Conservation (phyloP, 1,284 basidiomycete genomes). For the Golubevia sp. region DNA sequence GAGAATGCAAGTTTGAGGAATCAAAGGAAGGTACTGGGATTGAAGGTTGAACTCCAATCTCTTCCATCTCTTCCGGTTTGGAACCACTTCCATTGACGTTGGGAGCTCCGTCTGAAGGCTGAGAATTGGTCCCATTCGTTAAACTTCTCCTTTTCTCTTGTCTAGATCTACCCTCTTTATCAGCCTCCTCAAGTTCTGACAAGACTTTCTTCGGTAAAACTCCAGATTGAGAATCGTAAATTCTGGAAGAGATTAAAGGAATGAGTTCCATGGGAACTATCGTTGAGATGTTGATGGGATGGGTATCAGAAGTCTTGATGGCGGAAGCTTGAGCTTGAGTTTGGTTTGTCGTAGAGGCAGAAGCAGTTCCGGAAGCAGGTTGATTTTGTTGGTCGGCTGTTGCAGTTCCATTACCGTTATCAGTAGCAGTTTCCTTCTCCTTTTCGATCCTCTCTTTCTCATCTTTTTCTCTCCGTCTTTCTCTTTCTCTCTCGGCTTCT, state of each 20-base stretch:
- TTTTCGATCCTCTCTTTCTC: constrained; percentile 24
- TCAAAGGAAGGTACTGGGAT: too few species aligned
- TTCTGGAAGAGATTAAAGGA: constrained; percentile 18
- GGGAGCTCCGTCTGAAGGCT: too few species aligned
- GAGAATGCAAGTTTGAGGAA: constrained; percentile 11
- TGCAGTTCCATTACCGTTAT: constrained; percentile 1
- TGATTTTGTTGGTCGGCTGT: background rate
- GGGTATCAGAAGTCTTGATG: constrained; percentile 51
- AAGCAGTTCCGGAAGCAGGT: background rate
- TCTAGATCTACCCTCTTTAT: too few species aligned
- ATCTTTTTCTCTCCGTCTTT: constrained; percentile 20
- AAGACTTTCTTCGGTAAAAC: too few species aligned
- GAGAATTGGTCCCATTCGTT: too few species aligned
- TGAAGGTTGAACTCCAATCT: too few species aligned
- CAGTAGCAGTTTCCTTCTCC: constrained; percentile 13
- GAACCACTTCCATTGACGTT: too few species aligned
- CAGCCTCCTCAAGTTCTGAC: too few species aligned
- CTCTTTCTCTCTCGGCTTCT: too few species aligned
- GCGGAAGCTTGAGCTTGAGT: constrained; percentile 5
- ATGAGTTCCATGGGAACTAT: constrained; percentile 37
- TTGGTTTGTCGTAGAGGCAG: background rate
- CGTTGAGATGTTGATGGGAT: constrained; percentile 50
- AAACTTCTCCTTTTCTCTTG: too few species aligned
- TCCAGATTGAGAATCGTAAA: constrained; percentile 6
- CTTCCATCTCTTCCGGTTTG: too few species aligned